Evolutionary conservation across 2,329 filamentous ascomycete species (phyloP), one percentile per base, ranked within the genome.

Genomic region (Monilinia aucupariae): DNA sequence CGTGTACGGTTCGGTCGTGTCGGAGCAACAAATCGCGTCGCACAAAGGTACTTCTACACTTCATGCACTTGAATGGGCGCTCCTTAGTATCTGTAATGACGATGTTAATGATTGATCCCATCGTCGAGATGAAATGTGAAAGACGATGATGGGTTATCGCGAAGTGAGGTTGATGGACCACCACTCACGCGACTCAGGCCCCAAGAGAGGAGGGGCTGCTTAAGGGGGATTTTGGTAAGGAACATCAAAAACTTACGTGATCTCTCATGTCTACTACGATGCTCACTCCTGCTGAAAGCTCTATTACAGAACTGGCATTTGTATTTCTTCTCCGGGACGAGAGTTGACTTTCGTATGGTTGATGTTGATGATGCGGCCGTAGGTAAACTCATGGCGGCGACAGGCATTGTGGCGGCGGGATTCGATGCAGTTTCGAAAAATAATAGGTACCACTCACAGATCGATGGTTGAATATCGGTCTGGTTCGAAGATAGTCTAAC

Each of bases 301-400:
- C 94, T 85, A 79, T 92, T 92, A 81, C 94, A 97, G 78, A 96
- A 97, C 82, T 96, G 92, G 81, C 94, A 99, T 78, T 97, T 97
- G 86, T 99, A 99, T 79, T 97, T 96, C 82, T 96, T 93, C 81
- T 97, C 94, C 63, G 92, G 91, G 71, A 86, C 88, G 71, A 87
- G 79, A 66, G 88, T 82, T 69, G 88, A 78, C 79, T 96, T 96
- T 78, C 90, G 86, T 73, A 88, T 83, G 71, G 85, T 84, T 75
- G 89, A 83, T 6, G 58, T 54, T 74, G 87, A 64, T 74, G 91
- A 85, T 74, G 85, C 80, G 74, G 85, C 82, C 71, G 85, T 77
- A 74, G 88, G 80, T 71, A 86, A 79, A 78, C 66, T 71, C 65
- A 73, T 70, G 66, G 68, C 71, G 63, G 87, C 84, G 79, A 84